Base-by-base conservation (phyloP, 2,329 filamentous ascomycete species). In the Pseudogymnoascus sp. region DNA sequence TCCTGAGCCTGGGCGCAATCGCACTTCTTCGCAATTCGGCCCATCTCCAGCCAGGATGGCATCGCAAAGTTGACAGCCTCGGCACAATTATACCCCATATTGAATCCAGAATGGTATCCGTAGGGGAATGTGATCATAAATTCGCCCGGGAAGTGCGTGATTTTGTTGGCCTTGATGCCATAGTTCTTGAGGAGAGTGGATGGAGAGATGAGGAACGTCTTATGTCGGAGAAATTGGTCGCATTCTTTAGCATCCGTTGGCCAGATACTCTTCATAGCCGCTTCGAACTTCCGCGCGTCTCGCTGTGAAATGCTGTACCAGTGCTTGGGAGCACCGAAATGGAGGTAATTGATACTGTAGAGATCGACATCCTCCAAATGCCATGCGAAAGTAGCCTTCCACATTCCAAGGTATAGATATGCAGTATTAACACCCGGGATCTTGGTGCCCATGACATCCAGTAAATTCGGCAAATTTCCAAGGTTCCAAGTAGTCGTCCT, bases 221-320 rank as follows among this genome's bases (percentile, higher is more conserved):
- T 99, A 78, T 99, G 94, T 21, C 94, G 89, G 26, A 99, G 80
- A 71, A 99, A 99, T 67, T 99, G 94, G 65, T 90, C 88, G 70
- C 94, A 99, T 38, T 90, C 89, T 74, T 99, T 99, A 18, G 92
- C 90, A 69, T 99, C 94, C 5, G 86, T 87, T 0, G 92, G 90
- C 92, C 92, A 99, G 61, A 96, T 89, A 70, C 81, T 91, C 74
- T 88, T 92, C 94, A 99, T 99, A 39, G 90, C 92, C 35, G 85
- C 84, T 73, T 99, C 94, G 67, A 99, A 99, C 13, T 88, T 86
- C 57, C 91, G 84, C 12, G 92, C 91, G 71, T 99, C 94, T 65
- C 89, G 89, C 72, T 97, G 95, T 0, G 92, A 96, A 65, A 99
- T 97, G 73, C 92, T 96, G 75, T 99, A 99, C 94, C 94, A 99